Evolutionary conservation across 2,329 filamentous ascomycete species (phyloP).

Genomic region (Colletotrichum sp.): DNA sequence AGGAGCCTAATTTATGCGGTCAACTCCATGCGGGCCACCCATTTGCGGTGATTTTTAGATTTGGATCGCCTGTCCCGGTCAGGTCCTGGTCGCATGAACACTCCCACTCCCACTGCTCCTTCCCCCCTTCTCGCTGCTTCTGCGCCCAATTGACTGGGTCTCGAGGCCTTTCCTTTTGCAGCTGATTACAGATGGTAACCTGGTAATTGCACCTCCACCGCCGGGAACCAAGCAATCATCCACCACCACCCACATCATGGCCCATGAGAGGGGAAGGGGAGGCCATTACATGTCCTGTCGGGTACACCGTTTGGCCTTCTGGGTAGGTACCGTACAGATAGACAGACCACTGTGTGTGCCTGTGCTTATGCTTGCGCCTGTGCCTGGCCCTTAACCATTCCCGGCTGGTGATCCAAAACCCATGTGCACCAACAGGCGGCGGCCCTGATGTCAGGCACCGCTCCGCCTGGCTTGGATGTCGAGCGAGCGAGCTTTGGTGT

Average conservation of each 20-base stretch:
- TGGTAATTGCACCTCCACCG: constrained; percentile 21
- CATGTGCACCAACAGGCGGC: background rate
- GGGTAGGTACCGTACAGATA: background rate
- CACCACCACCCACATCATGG: background rate
- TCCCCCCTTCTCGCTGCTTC: background rate
- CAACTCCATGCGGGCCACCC: constrained; percentile 3
- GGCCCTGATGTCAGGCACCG: constrained; percentile 17
- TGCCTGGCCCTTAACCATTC: constrained; percentile 17
- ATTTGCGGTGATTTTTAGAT: constrained; percentile 14
- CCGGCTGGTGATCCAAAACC: constrained; percentile 5
- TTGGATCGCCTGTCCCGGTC: constrained; percentile 22
- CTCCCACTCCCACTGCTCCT: background rate
- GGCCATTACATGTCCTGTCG: background rate
- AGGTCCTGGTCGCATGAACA: constrained; percentile 20
- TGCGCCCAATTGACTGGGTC: constrained; percentile 20
- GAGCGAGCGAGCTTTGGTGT: background rate
- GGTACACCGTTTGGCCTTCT: constrained; percentile 8
- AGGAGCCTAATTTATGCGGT: constrained; percentile 17
- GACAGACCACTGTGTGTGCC: background rate
- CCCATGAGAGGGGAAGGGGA: background rate
- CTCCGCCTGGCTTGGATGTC: background rate
- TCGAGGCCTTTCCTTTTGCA: constrained; percentile 14
- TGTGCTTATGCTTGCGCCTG: background rate
- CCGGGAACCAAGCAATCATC: background rate
- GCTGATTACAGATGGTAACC: constrained; percentile 21